These are phyloP conservation scores for Funneliformis geosporum DNA, from an alignment of 192 early-diverging fungal genomes.

Conservation along the genomic window DNA sequence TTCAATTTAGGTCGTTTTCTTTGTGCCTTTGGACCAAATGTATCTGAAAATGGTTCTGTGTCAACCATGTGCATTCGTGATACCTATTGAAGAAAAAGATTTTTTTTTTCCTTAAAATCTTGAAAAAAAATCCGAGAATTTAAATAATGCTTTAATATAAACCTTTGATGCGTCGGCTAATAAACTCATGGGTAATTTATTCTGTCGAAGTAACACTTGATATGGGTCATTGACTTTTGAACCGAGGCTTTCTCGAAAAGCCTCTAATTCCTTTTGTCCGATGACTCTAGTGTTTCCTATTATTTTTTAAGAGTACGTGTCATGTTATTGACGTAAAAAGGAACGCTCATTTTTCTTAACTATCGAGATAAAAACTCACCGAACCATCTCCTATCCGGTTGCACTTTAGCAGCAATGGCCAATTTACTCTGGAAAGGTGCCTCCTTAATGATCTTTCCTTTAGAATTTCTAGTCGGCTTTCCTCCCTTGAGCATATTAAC, in stretches of 20 bases:
- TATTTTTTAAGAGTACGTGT: too few species aligned
- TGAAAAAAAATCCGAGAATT: not conserved
- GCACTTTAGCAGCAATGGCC: conserved; percentile 79
- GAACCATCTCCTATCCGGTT: conserved; percentile 96
- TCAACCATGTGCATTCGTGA: conserved; percentile 88
- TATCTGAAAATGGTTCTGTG: conserved; percentile 87
- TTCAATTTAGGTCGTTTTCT: conserved; percentile 91
- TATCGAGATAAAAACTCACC: conserved; percentile 50
- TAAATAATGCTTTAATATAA: not conserved
- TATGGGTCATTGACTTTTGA: conserved; percentile 91
- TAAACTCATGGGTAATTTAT: conserved; percentile 95
- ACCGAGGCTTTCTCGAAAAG: conserved; percentile 89
- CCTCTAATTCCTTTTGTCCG: conserved; percentile 89
- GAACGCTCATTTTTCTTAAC: not conserved
- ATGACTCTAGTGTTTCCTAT: conserved; percentile 91
- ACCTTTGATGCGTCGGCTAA: conserved; percentile 79
- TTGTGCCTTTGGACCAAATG: conserved; percentile 94
- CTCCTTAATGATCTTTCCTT: conserved; percentile 90
- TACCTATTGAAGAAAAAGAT: not conserved
- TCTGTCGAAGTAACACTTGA: conserved; percentile 88
- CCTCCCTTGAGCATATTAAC: conserved; percentile 95
- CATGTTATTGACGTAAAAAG: not conserved
- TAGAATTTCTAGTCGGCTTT: conserved; percentile 74
- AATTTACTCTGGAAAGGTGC: conserved; percentile 85
- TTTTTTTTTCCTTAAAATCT: not conserved